Evolutionary conservation across 83 land plant species (phyloP), one percentile per base, ranked within the genome.

Genomic region (Picea mariana): DNA sequence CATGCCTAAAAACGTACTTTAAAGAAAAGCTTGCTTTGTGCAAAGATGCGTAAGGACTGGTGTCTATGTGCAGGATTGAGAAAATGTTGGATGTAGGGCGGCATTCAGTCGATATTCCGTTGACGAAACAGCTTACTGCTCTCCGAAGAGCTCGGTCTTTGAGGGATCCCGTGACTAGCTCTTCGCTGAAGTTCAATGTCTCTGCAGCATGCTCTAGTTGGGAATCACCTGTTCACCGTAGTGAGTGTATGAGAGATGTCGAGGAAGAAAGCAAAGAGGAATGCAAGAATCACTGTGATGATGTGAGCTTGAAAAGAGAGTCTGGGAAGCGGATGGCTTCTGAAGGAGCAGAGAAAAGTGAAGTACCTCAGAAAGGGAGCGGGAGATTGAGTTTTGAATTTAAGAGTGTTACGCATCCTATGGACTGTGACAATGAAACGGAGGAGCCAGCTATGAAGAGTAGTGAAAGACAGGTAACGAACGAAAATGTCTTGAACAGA

Each of bases 141-240:
- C 88, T 92, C 11, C 90, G 89, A 58, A 87, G 89, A 79, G 81
- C 84, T 80, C 77, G 89, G 59, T 85, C 76, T 59, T 66, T 92
- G 6, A 87, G 92, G 38, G 95, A 92, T 80, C 95, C 95, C 13
- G 92, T 88, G 21, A 92, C 92, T 8, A 83, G 86, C 31, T 88
- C 95, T 24, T 85, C 88, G 9, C 86, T 89, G 87, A 80, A 82
- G 34, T 88, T 90, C 23, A 90, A 89, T 31, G 42, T 83, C 8
- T 81, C 85, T 61, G 82, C 40, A 2, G 79, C 79, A 23, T 4
- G 73, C 55, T 24, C 52, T 21, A 79, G 80, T n/a, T 82, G 81
- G 89, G 84, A 84, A 34, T 72, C 76, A 8, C 26, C 77, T 8
- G 20, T 52, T 11, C 58, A 44, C 52, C 24, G n/a, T 9, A 73